Base-by-base conservation (phyloP, 2,329 filamentous ascomycete species). In the Lachnum nothofagi region DNA sequence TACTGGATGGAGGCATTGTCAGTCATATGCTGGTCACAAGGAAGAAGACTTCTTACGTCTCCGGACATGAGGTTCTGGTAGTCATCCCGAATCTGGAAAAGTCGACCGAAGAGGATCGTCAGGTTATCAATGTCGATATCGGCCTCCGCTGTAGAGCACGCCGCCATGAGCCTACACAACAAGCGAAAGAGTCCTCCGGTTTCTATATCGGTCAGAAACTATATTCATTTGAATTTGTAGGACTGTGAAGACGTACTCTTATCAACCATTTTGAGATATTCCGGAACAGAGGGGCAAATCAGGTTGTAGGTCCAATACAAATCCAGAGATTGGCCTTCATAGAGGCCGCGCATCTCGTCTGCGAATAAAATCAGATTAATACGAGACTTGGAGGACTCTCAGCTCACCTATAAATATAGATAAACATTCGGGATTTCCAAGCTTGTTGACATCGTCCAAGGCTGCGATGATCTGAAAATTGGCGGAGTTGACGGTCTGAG, bases 41-140 rank as follows among this genome's bases (percentile, higher is more conserved):
- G n/a, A n/a, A n/a, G n/a, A n/a, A n/a, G n/a, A n/a, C n/a, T n/a
- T n/a, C n/a, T n/a, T n/a, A n/a, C n/a, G n/a, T n/a, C n/a, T n/a
- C n/a, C n/a, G n/a, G n/a, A n/a, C n/a, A 31, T n/a, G 17, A 52
- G 33, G 12, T 52, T 31, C 22, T 45, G 35, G 27, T 44, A 48
- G 31, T 52, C 45, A 24, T 52, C 49, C 7, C 44, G 25, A 20
- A 52, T 42, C 37, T 52, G 49, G 23, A 37, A 52, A 23, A 37
- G 45, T 14, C 49, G 49, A 4, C 49, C 49, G 2, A 52, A 20
- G 5, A 52, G 4, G 12, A 40, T 22, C 19, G 41, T 45, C 22
- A 52, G 27, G n/a, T 5, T 12, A 24, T 31, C 19, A 6, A 42
- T 43, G 38, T 38, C 35, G 16, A 40, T 16, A 20, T 12, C 35